Conservation (phyloP, 1,139 yeast species). For the Suzukiozyma palmioleophila region DNA sequence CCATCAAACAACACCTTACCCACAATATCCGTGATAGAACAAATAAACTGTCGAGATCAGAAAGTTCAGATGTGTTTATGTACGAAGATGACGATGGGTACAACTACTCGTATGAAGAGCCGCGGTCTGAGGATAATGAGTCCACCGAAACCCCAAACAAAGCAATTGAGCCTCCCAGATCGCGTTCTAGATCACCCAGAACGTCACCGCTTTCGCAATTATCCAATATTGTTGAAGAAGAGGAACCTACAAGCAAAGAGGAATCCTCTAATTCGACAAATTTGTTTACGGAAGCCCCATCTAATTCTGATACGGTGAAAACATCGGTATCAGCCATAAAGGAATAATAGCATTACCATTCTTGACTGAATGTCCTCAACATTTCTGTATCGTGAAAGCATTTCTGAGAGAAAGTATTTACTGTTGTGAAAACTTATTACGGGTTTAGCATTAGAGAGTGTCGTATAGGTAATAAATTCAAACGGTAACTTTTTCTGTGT, state of each 20-base stretch:
- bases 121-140: background rate
- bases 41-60: background rate
- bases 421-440: too few relatives aligned
- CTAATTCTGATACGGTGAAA: slow-evolving; percentile 1
- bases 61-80: background rate
- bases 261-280: background rate
- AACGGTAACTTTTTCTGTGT: too few relatives aligned
- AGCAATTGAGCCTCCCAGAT: slow-evolving; percentile 1
- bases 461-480: too few relatives aligned
- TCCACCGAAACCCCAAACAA: background rate
- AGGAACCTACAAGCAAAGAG: slow-evolving; percentile 3
- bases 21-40: slow-evolving; percentile 1
- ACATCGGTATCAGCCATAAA: background rate
- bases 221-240: slow-evolving; percentile 11
- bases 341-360: background rate
- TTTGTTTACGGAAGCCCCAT: background rate
- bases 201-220: slow-evolving; percentile 2
- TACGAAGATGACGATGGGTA: slow-evolving; percentile 18
- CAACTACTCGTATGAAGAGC: slow-evolving; percentile 7
- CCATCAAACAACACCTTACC: slow-evolving; percentile 1
- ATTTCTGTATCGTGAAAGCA: too few relatives aligned
- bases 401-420: too few relatives aligned
- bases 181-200: slow-evolving; percentile 1
- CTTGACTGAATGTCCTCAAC: background rate
- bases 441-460: too few relatives aligned